Conservation (phyloP, 2,329 filamentous ascomycete species). For the Aquanectria penicillioides region DNA sequence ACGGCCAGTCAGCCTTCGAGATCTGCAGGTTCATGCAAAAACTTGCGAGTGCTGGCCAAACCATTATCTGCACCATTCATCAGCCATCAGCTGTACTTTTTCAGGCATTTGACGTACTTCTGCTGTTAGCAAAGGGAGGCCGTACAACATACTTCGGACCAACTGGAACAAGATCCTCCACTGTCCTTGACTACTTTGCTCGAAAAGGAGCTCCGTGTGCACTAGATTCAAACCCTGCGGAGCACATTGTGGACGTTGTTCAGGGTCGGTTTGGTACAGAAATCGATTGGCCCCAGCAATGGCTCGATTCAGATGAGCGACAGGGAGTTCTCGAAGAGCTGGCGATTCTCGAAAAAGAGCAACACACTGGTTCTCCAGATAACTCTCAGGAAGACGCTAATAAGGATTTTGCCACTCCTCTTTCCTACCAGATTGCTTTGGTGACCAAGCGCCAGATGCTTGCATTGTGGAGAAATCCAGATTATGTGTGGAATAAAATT, state of each 20-base stretch:
- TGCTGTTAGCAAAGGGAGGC: no score
- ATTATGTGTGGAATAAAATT: background rate
- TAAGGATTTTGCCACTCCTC: background rate
- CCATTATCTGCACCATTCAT: constrained; percentile 69
- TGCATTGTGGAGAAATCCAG: background rate
- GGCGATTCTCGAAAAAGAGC: background rate
- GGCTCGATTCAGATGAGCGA: background rate
- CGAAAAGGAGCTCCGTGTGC: no score
- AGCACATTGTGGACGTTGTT: background rate
- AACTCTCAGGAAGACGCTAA: background rate
- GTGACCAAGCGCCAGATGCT: background rate
- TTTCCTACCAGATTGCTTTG: background rate
- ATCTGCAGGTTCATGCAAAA: constrained; percentile 71
- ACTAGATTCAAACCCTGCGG: no score
- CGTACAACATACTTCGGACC: no score
- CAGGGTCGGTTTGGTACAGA: background rate
- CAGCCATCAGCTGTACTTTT: constrained; percentile 67
- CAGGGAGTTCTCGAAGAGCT: background rate
- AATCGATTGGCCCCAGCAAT: background rate
- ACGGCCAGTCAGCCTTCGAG: constrained; percentile 67
- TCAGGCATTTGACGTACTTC: constrained; percentile 65
- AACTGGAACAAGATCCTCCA: no score
- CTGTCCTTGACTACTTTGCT: no score
- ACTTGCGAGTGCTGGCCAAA: constrained; percentile 67
- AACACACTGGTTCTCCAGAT: no score